Evolutionary conservation across 495 filamentous ascomycete species (phyloP), one percentile per base, ranked within the genome.

Genomic region (Lasiosphaeriaceae sp.): DNA sequence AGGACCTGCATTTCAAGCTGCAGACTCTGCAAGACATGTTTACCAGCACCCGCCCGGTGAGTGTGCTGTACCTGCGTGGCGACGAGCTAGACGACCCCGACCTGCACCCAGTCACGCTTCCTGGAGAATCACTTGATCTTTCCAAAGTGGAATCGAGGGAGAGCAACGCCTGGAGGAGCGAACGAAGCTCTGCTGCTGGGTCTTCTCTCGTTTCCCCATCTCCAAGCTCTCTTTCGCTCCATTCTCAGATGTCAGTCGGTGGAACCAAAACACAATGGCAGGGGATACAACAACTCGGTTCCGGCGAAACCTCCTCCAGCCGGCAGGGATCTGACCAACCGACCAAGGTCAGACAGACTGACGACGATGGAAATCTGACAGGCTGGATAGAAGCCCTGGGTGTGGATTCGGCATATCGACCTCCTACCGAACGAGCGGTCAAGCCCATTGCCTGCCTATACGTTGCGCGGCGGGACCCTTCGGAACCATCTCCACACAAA

Each of bases 11-110:
- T 57, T 76, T 83, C 57, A 96, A 96, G 70, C 77, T 97, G 17
- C 82, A 85, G 47, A 86, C 84, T 24, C 81, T 95, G 66, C 89
- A 96, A 66, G 93, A 95, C 62, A 97, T 97, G 94, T 96, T 97
- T 68, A 90, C 88, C 11, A 96, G 91, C 47, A 96, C 91, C 2
- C 82, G 90, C 12, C 86, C 90, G 2, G 84, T 92, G 22, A 97
- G 92, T 70, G 77, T 93, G 11, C 77, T 98, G 21, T 90, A 88
- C 62, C 82, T 98, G 16, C 84, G 85, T 41, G 95, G 92, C 49
- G 86, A 89, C 2, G 89, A 91, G 21, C 71, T 82, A 14, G 94
- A 98, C 65, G 94, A 98, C 64, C 91, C 92, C 2, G 95, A 97
- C 71, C 67, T 87, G 16, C 87, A 88, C 64, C 94, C 94, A 0